phyloP scores from a whole-genome alignment of 2,329 filamentous ascomycete genomes.

The Ophiostoma pallidulum region DNA sequence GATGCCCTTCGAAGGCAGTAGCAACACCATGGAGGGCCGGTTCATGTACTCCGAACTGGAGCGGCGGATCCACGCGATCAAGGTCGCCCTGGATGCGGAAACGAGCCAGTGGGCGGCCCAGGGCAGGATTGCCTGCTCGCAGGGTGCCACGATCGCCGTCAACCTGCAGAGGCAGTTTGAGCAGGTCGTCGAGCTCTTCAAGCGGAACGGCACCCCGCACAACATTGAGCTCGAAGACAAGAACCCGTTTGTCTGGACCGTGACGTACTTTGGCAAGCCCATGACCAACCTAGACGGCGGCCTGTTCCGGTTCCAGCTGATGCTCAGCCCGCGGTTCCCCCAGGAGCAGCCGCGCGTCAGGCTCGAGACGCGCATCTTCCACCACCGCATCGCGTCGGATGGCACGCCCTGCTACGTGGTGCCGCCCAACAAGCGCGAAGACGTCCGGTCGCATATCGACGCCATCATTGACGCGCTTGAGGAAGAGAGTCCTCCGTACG shows the following conservation, averaged over 20 bases:
- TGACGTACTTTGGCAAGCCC: conserved; percentile 83
- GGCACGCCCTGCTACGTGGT: conserved; percentile 78
- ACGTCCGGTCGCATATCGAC: conserved; percentile 74
- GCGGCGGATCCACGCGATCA: conserved; percentile 58
- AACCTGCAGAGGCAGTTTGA: conserved; percentile 79
- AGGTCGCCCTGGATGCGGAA: conserved; percentile 62
- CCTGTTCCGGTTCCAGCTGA: conserved; percentile 71
- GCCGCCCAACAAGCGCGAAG: conserved; percentile 51
- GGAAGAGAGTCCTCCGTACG: conserved; percentile 79
- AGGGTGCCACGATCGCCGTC: conserved; percentile 66
- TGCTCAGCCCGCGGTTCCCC: conserved; percentile 77
- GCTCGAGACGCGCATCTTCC: conserved; percentile 75
- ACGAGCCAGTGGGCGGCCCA: conserved; percentile 60
- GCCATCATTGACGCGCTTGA: conserved; percentile 75
- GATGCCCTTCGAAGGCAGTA: conserved; percentile 76
- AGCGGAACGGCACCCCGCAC: conserved; percentile 59
- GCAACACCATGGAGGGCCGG: conserved; percentile 76
- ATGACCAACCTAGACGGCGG: conserved; percentile 93
- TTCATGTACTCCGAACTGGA: conserved; percentile 74
- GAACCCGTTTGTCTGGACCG: conserved; percentile 81
- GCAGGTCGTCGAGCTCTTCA: conserved; percentile 68
- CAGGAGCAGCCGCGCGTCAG: conserved; percentile 77
- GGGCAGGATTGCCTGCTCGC: conserved; percentile 52
- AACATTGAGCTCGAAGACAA: conserved; percentile 66
- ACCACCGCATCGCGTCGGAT: conserved; percentile 72